Evolutionary conservation across 495 filamentous ascomycete species (phyloP), one percentile per base, ranked within the genome.

Genomic region (Penicillium samsonianum): DNA sequence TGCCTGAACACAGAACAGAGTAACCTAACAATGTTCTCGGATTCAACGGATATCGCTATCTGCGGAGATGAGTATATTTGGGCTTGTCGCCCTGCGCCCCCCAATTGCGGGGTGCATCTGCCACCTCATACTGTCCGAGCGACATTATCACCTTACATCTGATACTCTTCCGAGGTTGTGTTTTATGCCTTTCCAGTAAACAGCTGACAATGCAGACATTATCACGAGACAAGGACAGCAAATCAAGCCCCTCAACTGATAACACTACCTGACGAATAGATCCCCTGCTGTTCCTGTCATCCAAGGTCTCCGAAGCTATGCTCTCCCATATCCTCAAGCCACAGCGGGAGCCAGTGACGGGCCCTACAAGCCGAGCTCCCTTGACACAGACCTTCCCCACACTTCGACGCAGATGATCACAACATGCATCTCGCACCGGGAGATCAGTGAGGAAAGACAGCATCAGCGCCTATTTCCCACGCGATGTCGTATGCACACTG

Each of bases 41-140:
- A n/a, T 19, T 28, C 25, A 9, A 30, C 28, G 12, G 17, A 7
- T 31, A 33, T 22, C 25, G 22, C 50, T 37, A 35, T 52, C 41
- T 35, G 20, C 4, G 20, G 53, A 47, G 22, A 35, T 22, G 30
- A 37, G 30, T n/a, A n/a, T 17, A 17, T 10, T 28, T 40, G 42
- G 26, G 25, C 45, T 30, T 48, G 26, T 17, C 23, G 53, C 48
- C 25, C 46, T 46, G 22, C 31, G 37, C 25, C 50, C 44, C 48
- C 38, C 42, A 47, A 60, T 63, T 65, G 65, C 65, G 65, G 65
- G 65, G 65, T 67, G 60, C 62, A 63, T 54, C 54, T 62, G 55
- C 65, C 62, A 62, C 55, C 58, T 66, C 61, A 58, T 55, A 23
- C 44, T 28, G 17, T 53, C 42, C 53, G 50, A 53, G 50, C 50